These are phyloP conservation scores for Zoysia japonica DNA, from an alignment of 176 grass and related monocot genomes.

Conservation along the genomic window DNA sequence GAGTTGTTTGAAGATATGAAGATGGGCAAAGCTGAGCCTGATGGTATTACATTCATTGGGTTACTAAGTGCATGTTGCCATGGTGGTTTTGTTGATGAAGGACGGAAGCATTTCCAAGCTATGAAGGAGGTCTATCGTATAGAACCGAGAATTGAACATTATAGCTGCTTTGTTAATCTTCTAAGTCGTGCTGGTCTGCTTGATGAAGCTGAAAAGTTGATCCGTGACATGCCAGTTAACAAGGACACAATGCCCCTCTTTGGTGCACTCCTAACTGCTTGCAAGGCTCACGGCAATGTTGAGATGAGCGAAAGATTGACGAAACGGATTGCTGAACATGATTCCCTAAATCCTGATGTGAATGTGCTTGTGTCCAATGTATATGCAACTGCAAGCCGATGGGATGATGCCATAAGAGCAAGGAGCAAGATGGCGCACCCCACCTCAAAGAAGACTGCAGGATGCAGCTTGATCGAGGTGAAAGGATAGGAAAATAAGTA, in stretches of 20 bases:
- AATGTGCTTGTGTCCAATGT: conserved; percentile 69
- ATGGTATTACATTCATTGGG: conserved; percentile 56
- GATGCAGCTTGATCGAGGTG: conserved; percentile 64
- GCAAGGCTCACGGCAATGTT: conserved; percentile 54
- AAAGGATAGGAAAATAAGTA: conserved; percentile 25
- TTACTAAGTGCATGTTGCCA: conserved; percentile 64
- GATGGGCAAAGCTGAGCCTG: conserved; percentile 40
- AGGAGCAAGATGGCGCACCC: conserved; percentile 59
- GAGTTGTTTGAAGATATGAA: conserved; percentile 59
- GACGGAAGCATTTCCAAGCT: conserved; percentile 39
- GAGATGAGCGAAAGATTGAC: conserved; percentile 57
- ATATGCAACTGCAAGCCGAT: conserved; percentile 61
- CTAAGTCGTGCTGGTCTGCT: conserved; percentile 60
- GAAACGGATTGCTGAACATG: conserved; percentile 43
- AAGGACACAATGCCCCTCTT: conserved; percentile 52
- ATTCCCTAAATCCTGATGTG: conserved; percentile 39
- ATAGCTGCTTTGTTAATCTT: conserved; percentile 65
- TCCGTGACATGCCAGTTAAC: conserved; percentile 34
- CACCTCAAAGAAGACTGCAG: conserved; percentile 64
- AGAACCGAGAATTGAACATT: conserved; percentile 62
- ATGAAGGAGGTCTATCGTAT: conserved; percentile 59
- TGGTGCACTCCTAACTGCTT: conserved; percentile 59
- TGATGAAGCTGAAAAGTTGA: conserved; percentile 63
- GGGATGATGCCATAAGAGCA: conserved; percentile 55
- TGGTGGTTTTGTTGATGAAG: conserved; percentile 69